Evolutionary conservation across 2,329 filamentous ascomycete genomes (phyloP).

Genomic region (Cladophialophora carrionii): DNA sequence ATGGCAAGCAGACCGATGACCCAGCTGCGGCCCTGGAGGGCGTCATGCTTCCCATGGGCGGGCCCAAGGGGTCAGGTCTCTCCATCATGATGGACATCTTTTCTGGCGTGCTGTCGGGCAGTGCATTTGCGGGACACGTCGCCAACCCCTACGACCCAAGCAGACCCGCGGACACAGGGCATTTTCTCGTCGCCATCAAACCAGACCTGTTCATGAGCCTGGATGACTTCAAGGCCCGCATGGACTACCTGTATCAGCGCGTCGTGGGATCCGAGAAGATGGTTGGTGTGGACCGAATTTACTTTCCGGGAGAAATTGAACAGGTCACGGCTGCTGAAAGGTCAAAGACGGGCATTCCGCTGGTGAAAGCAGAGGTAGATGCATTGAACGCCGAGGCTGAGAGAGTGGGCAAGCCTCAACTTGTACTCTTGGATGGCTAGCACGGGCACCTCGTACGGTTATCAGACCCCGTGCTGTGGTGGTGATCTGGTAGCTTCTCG

Average conservation of each 20-base stretch:
- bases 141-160: constrained; percentile 75
- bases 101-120: constrained; percentile 73
- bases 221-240: constrained; percentile 67
- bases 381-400: constrained; percentile 57
- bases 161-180: constrained; percentile 70
- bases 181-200: constrained; percentile 72
- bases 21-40: constrained; percentile 71
- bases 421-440: not conserved
- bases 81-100: constrained; percentile 90
- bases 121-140: constrained; percentile 77
- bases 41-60: constrained; percentile 85
- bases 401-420: constrained; percentile 43
- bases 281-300: constrained; percentile 59
- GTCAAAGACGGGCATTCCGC: constrained; percentile 53
- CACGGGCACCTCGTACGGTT: not conserved
- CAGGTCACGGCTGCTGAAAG: constrained; percentile 51
- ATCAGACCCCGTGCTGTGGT: not conserved
- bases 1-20: constrained; percentile 72
- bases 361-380: constrained; percentile 53
- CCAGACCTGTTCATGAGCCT: constrained; percentile 73
- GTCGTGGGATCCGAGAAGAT: constrained; percentile 58
- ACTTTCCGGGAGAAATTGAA: constrained; percentile 63
- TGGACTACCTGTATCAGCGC: constrained; percentile 62
- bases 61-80: constrained; percentile 76
- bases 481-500: not conserved